Evolutionary conservation across 1,284 basidiomycete genomes (phyloP).

Genomic region (Tranzscheliella williamsii): DNA sequence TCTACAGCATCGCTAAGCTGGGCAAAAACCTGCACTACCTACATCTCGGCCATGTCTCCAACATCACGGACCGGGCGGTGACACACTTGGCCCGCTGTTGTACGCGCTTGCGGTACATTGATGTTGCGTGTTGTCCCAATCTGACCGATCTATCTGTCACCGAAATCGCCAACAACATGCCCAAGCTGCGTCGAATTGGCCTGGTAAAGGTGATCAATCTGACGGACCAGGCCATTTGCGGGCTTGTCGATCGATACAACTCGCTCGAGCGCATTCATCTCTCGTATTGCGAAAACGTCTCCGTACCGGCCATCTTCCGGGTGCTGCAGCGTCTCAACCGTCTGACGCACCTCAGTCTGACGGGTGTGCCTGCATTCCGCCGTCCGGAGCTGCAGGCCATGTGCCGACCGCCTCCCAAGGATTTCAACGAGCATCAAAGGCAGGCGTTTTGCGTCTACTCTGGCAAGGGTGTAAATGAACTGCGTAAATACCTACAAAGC

Average conservation of each 20-base stretch:
- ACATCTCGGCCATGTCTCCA: conserved; percentile 85
- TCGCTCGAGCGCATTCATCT: conserved; percentile 89
- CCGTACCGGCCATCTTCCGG: conserved; percentile 86
- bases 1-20: conserved; percentile 82
- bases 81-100: conserved; percentile 81
- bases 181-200: conserved; percentile 90
- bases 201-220: conserved; percentile 87
- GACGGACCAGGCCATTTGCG: conserved; percentile 88
- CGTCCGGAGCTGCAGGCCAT: conserved; percentile 83
- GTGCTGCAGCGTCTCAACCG: conserved; percentile 83
- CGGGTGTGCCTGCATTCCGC: conserved; percentile 90
- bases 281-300: conserved; percentile 95
- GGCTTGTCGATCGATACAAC: conserved; percentile 74
- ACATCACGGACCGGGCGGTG: conserved; percentile 86
- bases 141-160: conserved; percentile 92
- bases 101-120: conserved; percentile 91
- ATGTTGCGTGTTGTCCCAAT: conserved; percentile 90
- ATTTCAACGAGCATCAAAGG: conserved; percentile 88
- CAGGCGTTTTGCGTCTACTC: conserved; percentile 97
- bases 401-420: conserved; percentile 83
- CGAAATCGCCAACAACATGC: conserved; percentile 79
- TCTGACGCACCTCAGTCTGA: conserved; percentile 90
- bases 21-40: conserved; percentile 93
- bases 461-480: conserved; percentile 81
- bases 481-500: conserved; percentile 68